These are phyloP conservation scores for Pestalotiopsis sp. DNA, from an alignment of 2,329 filamentous ascomycete species.

Conservation along the genomic window DNA sequence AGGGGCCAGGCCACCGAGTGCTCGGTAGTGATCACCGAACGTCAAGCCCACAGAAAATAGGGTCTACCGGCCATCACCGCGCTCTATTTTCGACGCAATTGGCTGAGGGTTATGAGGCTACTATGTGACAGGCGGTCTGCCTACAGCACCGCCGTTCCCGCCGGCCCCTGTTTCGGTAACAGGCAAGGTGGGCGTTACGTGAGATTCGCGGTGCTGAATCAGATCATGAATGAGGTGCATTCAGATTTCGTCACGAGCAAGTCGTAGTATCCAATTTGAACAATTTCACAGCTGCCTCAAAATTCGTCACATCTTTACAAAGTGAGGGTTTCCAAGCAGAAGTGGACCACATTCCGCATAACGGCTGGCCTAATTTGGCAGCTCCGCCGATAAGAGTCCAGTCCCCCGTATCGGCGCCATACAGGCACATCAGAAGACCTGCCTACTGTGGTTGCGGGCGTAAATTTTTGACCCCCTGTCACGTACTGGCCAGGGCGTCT, in stretches of 20 bases:
- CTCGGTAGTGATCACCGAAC: background rate
- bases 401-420: background rate
- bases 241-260: background rate
- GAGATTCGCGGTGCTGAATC: background rate
- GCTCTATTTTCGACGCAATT: background rate
- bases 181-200: background rate
- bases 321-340: background rate
- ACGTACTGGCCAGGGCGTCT: too few relatives aligned
- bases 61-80: background rate
- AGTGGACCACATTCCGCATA: background rate
- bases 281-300: background rate
- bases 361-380: background rate
- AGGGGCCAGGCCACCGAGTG: background rate
- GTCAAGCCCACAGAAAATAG: background rate
- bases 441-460: too few relatives aligned
- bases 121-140: background rate
- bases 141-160: background rate
- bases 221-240: background rate
- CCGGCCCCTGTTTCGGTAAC: background rate
- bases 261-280: background rate
- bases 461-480: too few relatives aligned
- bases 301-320: background rate
- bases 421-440: background rate
- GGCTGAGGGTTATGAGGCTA: background rate
- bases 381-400: background rate